Conservation (phyloP, 1,284 basidiomycete species). For the Tetrapyrgos nigripes region DNA sequence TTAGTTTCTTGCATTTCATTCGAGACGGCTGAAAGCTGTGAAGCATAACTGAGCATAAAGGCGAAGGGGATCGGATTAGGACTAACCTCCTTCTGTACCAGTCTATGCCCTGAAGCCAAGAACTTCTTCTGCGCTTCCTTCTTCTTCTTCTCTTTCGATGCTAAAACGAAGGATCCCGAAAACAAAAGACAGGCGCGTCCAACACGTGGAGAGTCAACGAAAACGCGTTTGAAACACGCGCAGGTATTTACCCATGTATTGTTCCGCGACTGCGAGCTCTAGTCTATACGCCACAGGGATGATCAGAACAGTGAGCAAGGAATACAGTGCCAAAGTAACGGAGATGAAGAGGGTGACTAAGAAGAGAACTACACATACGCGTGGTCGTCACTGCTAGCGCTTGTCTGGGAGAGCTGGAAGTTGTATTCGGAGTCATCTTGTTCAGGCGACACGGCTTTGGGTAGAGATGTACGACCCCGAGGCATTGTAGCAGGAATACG, state of each 20-base stretch:
- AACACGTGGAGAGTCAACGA: neutral
- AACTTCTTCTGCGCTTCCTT: conserved; percentile 19
- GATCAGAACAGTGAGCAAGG: neutral
- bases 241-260: conserved; percentile 3
- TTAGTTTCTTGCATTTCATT: neutral
- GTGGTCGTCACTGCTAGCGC: conserved; percentile 13
- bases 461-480: conserved; percentile 1
- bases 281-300: neutral
- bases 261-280: conserved; percentile 14
- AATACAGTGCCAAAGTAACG: neutral
- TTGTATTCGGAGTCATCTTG: conserved; percentile 11
- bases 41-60: no score
- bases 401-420: conserved; percentile 13
- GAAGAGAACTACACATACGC: neutral
- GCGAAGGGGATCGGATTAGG: no score
- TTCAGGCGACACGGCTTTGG: conserved; percentile 2
- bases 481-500: neutral
- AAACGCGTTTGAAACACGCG: neutral
- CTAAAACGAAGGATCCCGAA: no score
- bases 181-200: neutral
- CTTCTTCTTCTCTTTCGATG: conserved; percentile 20
- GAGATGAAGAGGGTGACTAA: neutral
- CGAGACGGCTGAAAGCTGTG: neutral
- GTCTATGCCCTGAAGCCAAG: conserved; percentile 4
- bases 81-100: conserved; percentile 10